A percentile compares a stretch with the other conserved stretches of the same genome.
phyloP scores from a whole-genome alignment of 306 rosid species.

The Cucumis hystrix region DNA sequence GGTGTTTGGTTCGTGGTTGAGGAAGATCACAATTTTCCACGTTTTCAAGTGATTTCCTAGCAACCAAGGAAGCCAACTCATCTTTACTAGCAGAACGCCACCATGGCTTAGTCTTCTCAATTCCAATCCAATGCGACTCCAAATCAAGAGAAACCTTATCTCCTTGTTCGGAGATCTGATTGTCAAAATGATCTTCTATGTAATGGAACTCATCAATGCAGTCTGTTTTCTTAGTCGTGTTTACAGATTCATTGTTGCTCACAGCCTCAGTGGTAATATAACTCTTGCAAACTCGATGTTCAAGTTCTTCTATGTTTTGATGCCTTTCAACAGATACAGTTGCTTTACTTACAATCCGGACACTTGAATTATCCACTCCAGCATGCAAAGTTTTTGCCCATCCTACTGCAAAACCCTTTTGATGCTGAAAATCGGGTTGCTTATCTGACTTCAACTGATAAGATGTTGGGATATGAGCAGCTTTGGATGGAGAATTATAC shows the following conservation, averaged over 20 bases:
- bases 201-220: constrained; percentile 22
- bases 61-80: constrained; percentile 75
- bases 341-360: constrained; percentile 19
- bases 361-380: constrained; percentile 26
- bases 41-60: constrained; percentile 58
- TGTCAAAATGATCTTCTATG: constrained; percentile 27
- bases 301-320: constrained; percentile 15
- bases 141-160: constrained; percentile 30
- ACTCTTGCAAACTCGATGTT: constrained; percentile 14
- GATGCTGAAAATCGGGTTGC: constrained; percentile 33
- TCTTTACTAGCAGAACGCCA: constrained; percentile 70
- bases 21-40: constrained; percentile 90
- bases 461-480: constrained; percentile 17
- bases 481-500: constrained; percentile 8
- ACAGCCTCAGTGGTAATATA: constrained; percentile 23
- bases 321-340: constrained; percentile 16
- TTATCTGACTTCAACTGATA: constrained; percentile 59
- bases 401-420: constrained; percentile 24
- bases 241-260: constrained; percentile 14
- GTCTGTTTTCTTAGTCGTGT: constrained; percentile 27
- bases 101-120: constrained; percentile 55
- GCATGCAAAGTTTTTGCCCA: constrained; percentile 24
- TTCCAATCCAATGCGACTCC: constrained; percentile 36
- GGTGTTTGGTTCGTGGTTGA: constrained; percentile 35
- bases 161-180: constrained; percentile 22